Percentiles rank a stretch among this genome's conserved stretches.
These are phyloP conservation scores for Fulvia fulva DNA, from an alignment of 2,329 filamentous ascomycete genomes.

Conservation along the genomic window DNA sequence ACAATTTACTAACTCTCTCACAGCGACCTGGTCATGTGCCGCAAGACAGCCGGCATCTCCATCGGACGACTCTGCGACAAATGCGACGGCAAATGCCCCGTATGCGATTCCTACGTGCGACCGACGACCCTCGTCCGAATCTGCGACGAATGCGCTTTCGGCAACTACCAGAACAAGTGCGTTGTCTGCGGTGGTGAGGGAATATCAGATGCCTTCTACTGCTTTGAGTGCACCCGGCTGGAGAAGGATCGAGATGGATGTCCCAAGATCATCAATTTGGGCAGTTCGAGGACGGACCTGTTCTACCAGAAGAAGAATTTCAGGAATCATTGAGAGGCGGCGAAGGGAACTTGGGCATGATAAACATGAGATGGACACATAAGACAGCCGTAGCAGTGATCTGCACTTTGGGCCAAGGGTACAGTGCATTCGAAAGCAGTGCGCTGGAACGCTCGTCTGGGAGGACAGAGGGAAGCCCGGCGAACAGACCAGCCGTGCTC, in stretches of 20 bases:
- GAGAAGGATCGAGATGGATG: conserved; percentile 98
- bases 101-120: conserved; percentile 98
- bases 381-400: background rate
- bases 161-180: conserved; percentile 99
- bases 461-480: too few species aligned
- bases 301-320: conserved; percentile 72
- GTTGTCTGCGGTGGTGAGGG: conserved; percentile 98
- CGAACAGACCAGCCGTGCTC: too few species aligned
- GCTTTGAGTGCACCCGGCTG: conserved; percentile 94
- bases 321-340: conserved; percentile 49
- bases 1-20: conserved; percentile 19
- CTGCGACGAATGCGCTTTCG: conserved; percentile 98
- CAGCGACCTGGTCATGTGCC: conserved; percentile 98
- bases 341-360: background rate
- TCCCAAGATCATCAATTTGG: conserved; percentile 98
- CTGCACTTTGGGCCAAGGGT: background rate
- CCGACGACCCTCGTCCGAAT: conserved; percentile 96
- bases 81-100: conserved; percentile 98
- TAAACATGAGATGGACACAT: background rate
- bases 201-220: conserved; percentile 98
- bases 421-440: too few species aligned
- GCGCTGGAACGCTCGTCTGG: too few species aligned
- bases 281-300: conserved; percentile 91
- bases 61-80: conserved; percentile 99
- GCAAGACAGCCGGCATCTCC: conserved; percentile 94